Base-by-base conservation (phyloP, 2,329 filamentous ascomycete genomes). In the Botryosphaeria dothidea region DNA sequence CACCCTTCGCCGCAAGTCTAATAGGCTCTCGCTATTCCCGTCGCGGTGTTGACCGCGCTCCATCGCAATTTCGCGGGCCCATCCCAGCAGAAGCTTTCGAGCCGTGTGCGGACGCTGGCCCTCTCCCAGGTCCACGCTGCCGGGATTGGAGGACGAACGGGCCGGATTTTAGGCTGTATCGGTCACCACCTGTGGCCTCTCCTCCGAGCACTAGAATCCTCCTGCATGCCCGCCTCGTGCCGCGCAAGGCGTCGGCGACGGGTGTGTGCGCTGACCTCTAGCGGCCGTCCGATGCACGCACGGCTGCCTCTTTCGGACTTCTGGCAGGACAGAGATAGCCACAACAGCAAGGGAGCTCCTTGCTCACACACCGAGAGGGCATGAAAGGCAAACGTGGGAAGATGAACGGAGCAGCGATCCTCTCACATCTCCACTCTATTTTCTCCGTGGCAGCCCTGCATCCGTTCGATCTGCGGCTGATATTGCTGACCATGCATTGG, bases 41-140 rank as follows among this genome's bases (percentile, higher is more conserved):
- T 46, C 56, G 41, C n/a, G 56, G 56, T 17, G 25, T 34, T 4
- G 54, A 21, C 54, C 15, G 8, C 21, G 54, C 38, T 45, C 7
- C 23, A 58, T 58, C 54, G 38, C 41, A 60, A 60, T 60, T 60
- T 60, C 41, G 41, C 56, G 38, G 38, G 38, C 56, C 41, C 56
- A 34, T 60, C 52, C 38, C 54, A 58, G 36, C 23, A 17, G n/a
- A 49, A 29, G 21, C 23, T 11, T 23, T 57, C n/a, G n/a, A 23
- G 56, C 56, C 27, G 56, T 46, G 56, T 46, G 41, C 54, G 38
- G 54, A 31, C 29, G 36, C 38, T 58, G 54, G 38, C 38, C 54
- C 41, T 31, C 8, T 58, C 54, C 54, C 54, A 58, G 54, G 25
- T 45, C 56, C 38, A 46, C 56, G 56, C 27, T 11, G 56, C 56